phyloP scores from a whole-genome alignment of 768 basidiomycete genomes.

The Pisolithus sp. region DNA sequence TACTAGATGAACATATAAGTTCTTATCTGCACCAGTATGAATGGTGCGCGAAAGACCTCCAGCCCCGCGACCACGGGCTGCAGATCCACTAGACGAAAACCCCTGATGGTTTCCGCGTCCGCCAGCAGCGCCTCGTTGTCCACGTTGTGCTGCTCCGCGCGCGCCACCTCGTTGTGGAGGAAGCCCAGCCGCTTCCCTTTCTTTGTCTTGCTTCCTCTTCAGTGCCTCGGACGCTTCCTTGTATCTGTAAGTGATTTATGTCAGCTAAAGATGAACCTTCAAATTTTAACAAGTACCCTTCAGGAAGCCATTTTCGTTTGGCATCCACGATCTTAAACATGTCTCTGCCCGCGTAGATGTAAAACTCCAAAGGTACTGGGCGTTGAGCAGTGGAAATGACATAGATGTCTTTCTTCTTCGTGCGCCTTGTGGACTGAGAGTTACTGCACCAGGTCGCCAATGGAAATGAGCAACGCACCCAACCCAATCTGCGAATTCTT shows the following conservation, averaged over 20 bases:
- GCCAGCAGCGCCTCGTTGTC: conserved; percentile 38
- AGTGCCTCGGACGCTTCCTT: conserved; percentile 86
- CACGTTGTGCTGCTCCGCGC: conserved; percentile 54
- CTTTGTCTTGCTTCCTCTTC: conserved; percentile 94
- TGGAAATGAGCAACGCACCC: conserved; percentile 55
- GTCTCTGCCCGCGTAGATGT: conserved; percentile 90
- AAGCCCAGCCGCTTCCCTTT: conserved; percentile 90
- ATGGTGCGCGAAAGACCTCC: conserved; percentile 49
- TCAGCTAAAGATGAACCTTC: neutral
- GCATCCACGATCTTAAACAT: conserved; percentile 90
- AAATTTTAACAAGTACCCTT: conserved; percentile 50
- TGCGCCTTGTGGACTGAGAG: conserved; percentile 54
- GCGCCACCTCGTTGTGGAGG: conserved; percentile 81
- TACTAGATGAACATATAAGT: conserved; percentile 89
- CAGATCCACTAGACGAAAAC: conserved; percentile 34
- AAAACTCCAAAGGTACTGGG: conserved; percentile 96
- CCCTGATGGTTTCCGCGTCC: conserved; percentile 53
- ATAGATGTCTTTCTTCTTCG: conserved; percentile 99
- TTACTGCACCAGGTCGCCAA: conserved; percentile 1
- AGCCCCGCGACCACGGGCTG: conserved; percentile 34
- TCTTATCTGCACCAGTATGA: conserved; percentile 74
- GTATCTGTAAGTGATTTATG: conserved; percentile 47
- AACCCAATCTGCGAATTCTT: conserved; percentile 99
- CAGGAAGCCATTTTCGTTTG: conserved; percentile 60
- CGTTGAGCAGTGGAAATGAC: conserved; percentile 96